Base-by-base conservation (phyloP, 164 flowering plant species). In the Akebia trifoliata region DNA sequence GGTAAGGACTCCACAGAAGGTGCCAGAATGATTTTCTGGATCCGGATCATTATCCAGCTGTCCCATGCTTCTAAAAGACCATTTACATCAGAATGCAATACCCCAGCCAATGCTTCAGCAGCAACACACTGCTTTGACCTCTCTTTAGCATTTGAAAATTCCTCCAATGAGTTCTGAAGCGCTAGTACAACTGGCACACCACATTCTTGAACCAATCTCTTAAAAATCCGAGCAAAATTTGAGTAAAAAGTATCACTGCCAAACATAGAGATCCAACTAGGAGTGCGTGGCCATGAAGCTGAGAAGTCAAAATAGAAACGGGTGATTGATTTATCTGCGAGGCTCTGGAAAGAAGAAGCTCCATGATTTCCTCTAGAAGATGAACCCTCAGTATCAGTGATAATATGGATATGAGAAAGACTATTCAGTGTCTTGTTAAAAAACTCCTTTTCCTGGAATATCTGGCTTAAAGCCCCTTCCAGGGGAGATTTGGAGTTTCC, bases 101-200 rank as follows among this genome's bases (percentile, higher is more conserved):
- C 72, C 26, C 98, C 98, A 54, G 96, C 98, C 63, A 93, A 72
- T 42, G 86, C 97, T 72, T 93, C 98, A 64, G 98, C 95, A 66
- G 98, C 98, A 71, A 93, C 97, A 76, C 98, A 90, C 66, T 90
- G 98, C 71, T 84, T 93, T 51, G 98, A 70, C 72, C 98, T 84
- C 80, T 93, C 98, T 71, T 84, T 80, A 38, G 98, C 79, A 76
- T 64, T 77, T 52, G 82, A 64, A 70, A 81, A 89, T 55, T 87
- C 95, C 67, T 80, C 92, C 46, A 93, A 50, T 35, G 90, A 54
- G 48, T 72, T 71, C 60, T 57, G 75, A 24, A 93, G 78, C 1
- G 90, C 82, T 32, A 71, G 11, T 52, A 90, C 42, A 68, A 87
- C 86, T 54, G 94, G 82, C 77, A 80, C 63, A 25, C 99, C 99